phyloP scores from a whole-genome alignment of 768 basidiomycete species.

The Suillus clintonianus region DNA sequence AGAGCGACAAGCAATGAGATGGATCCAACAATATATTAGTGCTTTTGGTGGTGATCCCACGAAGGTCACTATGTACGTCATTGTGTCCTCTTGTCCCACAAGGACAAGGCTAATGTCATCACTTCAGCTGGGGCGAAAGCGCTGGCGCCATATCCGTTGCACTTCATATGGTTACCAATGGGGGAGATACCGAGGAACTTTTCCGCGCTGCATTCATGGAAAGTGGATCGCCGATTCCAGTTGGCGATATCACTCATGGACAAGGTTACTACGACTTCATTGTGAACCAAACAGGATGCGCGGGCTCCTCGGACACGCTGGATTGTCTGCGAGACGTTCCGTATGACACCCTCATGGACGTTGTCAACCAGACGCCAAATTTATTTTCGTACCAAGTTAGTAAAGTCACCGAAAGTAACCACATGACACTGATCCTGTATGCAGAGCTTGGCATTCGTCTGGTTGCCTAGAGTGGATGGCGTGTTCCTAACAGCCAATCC shows the following conservation, averaged over 20 bases:
- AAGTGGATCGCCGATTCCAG: conserved; percentile 37
- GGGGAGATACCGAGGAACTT: conserved; percentile 22
- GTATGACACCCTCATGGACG: conserved; percentile 28
- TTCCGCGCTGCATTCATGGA: conserved; percentile 39
- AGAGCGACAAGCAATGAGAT: conserved; percentile 44
- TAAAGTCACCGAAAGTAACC: neutral
- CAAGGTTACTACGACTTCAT: conserved; percentile 33
- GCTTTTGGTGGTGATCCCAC: conserved; percentile 61
- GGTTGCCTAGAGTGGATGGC: conserved; percentile 42
- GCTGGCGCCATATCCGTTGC: conserved; percentile 40
- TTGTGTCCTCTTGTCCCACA: conserved; percentile 10
- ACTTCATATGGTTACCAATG: conserved; percentile 30
- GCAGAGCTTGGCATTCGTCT: conserved; percentile 28
- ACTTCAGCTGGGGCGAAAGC: conserved; percentile 33
- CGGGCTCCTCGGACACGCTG: conserved; percentile 25
- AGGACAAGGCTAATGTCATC: neutral
- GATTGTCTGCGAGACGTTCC: conserved; percentile 36
- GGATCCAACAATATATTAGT: conserved; percentile 62
- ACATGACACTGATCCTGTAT: neutral
- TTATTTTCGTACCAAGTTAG: conserved; percentile 35
- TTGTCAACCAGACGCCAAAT: conserved; percentile 33
- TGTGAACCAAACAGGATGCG: conserved; percentile 32
- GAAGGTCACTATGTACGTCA: conserved; percentile 35
- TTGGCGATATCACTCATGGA: conserved; percentile 19
- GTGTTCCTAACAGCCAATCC: conserved; percentile 37